Evolutionary conservation across 371 early-diverging fungal species (phyloP), one percentile per base, ranked within the genome.

Genomic region (Amoeboaphelidium occidentale): DNA sequence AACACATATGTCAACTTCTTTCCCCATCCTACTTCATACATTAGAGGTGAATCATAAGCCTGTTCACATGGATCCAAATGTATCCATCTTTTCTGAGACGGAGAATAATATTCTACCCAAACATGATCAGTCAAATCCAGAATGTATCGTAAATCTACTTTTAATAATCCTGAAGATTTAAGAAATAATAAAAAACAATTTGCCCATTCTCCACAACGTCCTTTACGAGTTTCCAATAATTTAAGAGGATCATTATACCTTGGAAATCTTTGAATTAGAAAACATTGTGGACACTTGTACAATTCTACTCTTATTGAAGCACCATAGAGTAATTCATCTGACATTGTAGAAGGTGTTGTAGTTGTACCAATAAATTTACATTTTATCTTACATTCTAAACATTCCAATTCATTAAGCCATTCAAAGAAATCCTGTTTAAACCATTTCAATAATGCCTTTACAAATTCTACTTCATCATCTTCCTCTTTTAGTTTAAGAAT

Each of bases 141-240:
- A 17, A 78, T 70, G 47, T 70, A 69, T 4, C 81, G 67, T 14
- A 74, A 67, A 41, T 74, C 76, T n/a, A n/a, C n/a, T n/a, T n/a
- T n/a, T n/a, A n/a, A n/a, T 21, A 66, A 62, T 1, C 81, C 79
- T 32, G 79, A 58, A 1, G 79, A 66, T 20, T 69, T 60, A 53
- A 70, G 72, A 50, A 70, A 73, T 1, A 77, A 58, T 1, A 72
- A 67, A 54, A 81, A 81, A 50, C 74, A 71, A 52, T 78, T 77
- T 2, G 79, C 79, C 78, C 78, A 81, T 52, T 81, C 81, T 4
- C 81, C 81, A 54, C 81, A 81, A 45, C 81, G 65, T 12, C 80
- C 78, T 26, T 63, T 55, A 42, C 72, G 66, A 24, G 76, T 76
- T 45, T 67, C 64, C 47, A 76, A 51, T 10, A 79, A 57, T 42